Evolutionary conservation across 1,284 basidiomycete species (phyloP), one percentile per base, ranked within the genome.

Genomic region (Anthracocystis walkeri): DNA sequence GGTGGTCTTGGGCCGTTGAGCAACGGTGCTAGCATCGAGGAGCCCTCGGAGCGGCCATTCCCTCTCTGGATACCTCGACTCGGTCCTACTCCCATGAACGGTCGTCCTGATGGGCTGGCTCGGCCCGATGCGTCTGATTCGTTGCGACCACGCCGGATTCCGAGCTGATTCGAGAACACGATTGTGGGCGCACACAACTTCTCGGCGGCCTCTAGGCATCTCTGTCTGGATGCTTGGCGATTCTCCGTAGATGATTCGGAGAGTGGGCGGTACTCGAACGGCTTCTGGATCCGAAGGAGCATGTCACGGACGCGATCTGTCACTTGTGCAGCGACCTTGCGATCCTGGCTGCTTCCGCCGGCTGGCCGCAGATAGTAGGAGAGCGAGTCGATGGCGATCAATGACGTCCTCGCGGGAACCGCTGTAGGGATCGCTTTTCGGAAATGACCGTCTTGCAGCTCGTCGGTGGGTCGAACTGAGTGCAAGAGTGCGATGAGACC

Each of bases 91-190:
- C 42, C 49, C 27, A 44, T 31, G 2, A 52, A 46, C 3, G 50
- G 20, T 8, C 56, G 35, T n/a, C 62, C 54, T 1, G 58, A 41
- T 10, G 62, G 58, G 45, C 58, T 65, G 16, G 53, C 23, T 35
- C 67, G 42, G 4, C 58, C 59, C 2, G 55, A 45, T 5, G 50
- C 58, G 6, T 61, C 54, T 2, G 33, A 20, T 20, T 69, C 72
- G 27, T 55, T 46, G 10, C 56, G 58, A 18, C 40, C 53, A 18
- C 63, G 46, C 4, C 66, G 58, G 7, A 75, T 58, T n/a, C 62
- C 63, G 11, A 75, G 58, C 40, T 75, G 72, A n/a, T 69, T 75
- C 2, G 72, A 65, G 38, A 75, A 75, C 14, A 75, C 55, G 18
- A 75, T 60, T 1, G 72, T 75, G 5, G 72, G 72, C 2, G 54